A percentile compares a stretch with the other conserved stretches of the same genome.
Conservation (phyloP, 1,139 yeast species). For the Saccharomyces hybrid region DNA sequence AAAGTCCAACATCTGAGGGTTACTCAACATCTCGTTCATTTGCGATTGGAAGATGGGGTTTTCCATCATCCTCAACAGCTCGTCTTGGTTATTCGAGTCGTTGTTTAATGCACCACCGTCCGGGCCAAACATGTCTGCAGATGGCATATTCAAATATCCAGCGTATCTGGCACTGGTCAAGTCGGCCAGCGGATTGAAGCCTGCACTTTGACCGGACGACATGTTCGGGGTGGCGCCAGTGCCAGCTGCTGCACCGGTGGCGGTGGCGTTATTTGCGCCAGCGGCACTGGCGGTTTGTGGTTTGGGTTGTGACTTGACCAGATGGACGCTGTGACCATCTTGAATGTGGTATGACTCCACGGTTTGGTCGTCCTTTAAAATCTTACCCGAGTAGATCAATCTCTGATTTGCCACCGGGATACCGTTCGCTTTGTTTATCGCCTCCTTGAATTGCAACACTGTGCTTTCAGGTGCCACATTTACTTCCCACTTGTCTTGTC, state of each 20-base stretch:
- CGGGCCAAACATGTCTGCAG: constrained; percentile 86
- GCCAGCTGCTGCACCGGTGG: constrained; percentile 7
- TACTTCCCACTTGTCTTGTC: constrained; percentile 73
- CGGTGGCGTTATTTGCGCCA: constrained; percentile 14
- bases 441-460: constrained; percentile 61
- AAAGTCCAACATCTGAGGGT: constrained; percentile 78
- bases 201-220: constrained; percentile 74
- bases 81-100: constrained; percentile 62
- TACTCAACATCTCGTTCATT: constrained; percentile 68
- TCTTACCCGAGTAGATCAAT: constrained; percentile 88
- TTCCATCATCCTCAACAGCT: constrained; percentile 64
- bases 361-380: constrained; percentile 75
- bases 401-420: constrained; percentile 75
- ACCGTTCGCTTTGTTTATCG: constrained; percentile 51
- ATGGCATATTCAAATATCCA: constrained; percentile 77
- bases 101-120: constrained; percentile 75
- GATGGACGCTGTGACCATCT: constrained; percentile 78
- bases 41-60: constrained; percentile 75
- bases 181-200: constrained; percentile 85
- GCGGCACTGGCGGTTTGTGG: constrained; percentile 25
- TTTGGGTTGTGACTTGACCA: constrained; percentile 59
- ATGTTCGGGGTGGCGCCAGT: constrained; percentile 57
- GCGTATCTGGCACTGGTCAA: constrained; percentile 94
- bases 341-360: constrained; percentile 72
- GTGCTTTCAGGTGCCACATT: constrained; percentile 47